phyloP scores from a whole-genome alignment of 1,284 basidiomycete genomes.

The Ceratobasidium sp. region DNA sequence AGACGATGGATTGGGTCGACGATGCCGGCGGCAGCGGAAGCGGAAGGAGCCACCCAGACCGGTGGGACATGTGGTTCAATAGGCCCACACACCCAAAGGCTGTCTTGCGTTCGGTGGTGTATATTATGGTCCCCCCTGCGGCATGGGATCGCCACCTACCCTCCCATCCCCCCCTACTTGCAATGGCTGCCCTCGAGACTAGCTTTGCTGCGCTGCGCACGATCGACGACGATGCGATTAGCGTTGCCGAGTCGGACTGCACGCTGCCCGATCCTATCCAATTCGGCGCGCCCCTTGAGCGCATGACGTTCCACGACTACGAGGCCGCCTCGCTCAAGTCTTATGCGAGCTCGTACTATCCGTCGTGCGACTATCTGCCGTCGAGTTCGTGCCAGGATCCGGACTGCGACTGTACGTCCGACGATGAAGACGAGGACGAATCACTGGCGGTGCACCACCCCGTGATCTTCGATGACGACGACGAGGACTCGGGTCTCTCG shows the following conservation, averaged over 20 bases:
- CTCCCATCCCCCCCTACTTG: not conserved
- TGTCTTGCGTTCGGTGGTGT: slow-evolving; percentile 21
- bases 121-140: slow-evolving; percentile 19
- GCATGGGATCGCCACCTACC: not conserved
- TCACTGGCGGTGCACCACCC: slow-evolving; percentile 11
- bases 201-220: not conserved
- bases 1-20: not conserved
- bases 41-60: not conserved
- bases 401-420: slow-evolving; percentile 31
- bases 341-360: slow-evolving; percentile 23
- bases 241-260: slow-evolving; percentile 44
- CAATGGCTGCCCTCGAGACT: slow-evolving; percentile 31
- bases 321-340: slow-evolving; percentile 15
- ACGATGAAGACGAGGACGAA: slow-evolving; percentile 18
- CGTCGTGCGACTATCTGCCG: slow-evolving; percentile 33
- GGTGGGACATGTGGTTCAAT: not conserved
- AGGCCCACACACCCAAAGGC: slow-evolving; percentile 21
- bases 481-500: slow-evolving; percentile 28
- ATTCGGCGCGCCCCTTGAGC: slow-evolving; percentile 49
- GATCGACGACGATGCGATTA: slow-evolving; percentile 47
- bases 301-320: slow-evolving; percentile 34
- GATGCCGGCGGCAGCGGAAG: slow-evolving; percentile 5
- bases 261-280: slow-evolving; percentile 45
- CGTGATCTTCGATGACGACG: slow-evolving; percentile 18
- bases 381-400: slow-evolving; percentile 20